A percentile compares a stretch with the other conserved stretches of the same genome.
Evolutionary conservation across 306 rosid genomes (phyloP).

Genomic region (Prunus armeniaca): DNA sequence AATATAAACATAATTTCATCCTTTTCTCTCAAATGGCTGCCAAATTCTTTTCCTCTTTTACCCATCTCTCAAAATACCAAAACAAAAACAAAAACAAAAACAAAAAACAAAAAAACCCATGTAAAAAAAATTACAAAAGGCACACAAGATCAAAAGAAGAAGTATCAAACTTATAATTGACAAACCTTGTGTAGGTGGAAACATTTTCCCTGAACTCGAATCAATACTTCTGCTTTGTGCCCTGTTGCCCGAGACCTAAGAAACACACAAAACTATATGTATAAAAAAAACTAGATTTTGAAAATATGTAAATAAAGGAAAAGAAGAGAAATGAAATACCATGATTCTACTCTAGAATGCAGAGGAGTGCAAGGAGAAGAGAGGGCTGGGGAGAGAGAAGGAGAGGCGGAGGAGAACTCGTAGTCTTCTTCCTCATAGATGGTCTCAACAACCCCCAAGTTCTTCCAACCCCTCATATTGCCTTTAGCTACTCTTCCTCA

Average conservation of each 20-base stretch:
- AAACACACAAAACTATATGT: not conserved
- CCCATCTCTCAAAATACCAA: not conserved
- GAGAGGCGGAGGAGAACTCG: constrained; percentile 59
- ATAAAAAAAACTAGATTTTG: not conserved
- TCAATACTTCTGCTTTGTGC: constrained; percentile 47
- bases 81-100: no score
- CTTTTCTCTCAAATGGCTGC: not conserved
- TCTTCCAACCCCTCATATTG: constrained; percentile 48
- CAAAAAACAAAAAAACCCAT: not conserved
- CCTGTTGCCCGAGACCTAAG: constrained; percentile 52
- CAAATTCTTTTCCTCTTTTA: not conserved
- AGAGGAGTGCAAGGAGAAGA: constrained; percentile 67
- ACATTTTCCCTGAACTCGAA: constrained; percentile 64
- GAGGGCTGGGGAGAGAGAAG: constrained; percentile 54
- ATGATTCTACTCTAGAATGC: constrained; percentile 48
- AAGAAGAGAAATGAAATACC: constrained; percentile 33
- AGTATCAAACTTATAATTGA: not conserved
- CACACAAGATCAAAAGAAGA: no score
- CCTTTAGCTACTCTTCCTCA: not conserved
- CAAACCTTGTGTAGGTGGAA: constrained; percentile 82
- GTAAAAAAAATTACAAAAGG: not conserved
- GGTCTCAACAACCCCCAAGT: constrained; percentile 62
- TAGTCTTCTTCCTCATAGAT: constrained; percentile 72
- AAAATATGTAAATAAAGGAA: not conserved
- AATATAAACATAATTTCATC: not conserved